Percentiles rank a stretch among this genome's conserved stretches.
phyloP scores from a whole-genome alignment of 345 rosid species.

The Eucalyptus curtisii region DNA sequence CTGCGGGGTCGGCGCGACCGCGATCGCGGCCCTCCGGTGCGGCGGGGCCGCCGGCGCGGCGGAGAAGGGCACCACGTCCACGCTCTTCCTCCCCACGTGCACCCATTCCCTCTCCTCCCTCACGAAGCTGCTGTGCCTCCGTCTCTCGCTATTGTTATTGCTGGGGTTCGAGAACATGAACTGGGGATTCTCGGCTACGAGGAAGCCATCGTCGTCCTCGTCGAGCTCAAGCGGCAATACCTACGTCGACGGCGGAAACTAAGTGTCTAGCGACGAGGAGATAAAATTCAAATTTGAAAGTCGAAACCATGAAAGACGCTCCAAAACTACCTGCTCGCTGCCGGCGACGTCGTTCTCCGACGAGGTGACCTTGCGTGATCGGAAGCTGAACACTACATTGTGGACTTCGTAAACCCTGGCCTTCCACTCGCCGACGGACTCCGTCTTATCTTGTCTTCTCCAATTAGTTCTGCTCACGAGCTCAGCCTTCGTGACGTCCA shows the following conservation, averaged over 20 bases:
- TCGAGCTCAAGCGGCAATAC: slow-evolving; percentile 57
- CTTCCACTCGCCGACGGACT: slow-evolving; percentile 69
- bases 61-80: slow-evolving; percentile 34
- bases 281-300: not conserved
- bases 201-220: slow-evolving; percentile 74
- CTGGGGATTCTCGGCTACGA: slow-evolving; percentile 80
- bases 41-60: slow-evolving; percentile 26
- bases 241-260: not conserved
- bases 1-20: slow-evolving; percentile 23
- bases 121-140: slow-evolving; percentile 95
- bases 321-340: slow-evolving; percentile 33
- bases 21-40: slow-evolving; percentile 20
- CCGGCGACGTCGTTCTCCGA: slow-evolving; percentile 44
- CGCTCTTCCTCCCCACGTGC: slow-evolving; percentile 56
- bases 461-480: slow-evolving; percentile 68
- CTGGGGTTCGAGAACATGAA: slow-evolving; percentile 8
- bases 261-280: not conserved
- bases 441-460: slow-evolving; percentile 75
- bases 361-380: slow-evolving; percentile 43
- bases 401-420: slow-evolving; percentile 68
- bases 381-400: slow-evolving; percentile 69
- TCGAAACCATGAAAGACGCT: not conserved
- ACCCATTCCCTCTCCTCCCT: slow-evolving; percentile 62
- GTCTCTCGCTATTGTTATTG: slow-evolving; percentile 10
- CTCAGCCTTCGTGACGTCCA: slow-evolving; percentile 87